These are phyloP conservation scores for Pilasporangium apinafurcum DNA, from an alignment of 352 stramenopile genomes.

Conservation along the genomic window DNA sequence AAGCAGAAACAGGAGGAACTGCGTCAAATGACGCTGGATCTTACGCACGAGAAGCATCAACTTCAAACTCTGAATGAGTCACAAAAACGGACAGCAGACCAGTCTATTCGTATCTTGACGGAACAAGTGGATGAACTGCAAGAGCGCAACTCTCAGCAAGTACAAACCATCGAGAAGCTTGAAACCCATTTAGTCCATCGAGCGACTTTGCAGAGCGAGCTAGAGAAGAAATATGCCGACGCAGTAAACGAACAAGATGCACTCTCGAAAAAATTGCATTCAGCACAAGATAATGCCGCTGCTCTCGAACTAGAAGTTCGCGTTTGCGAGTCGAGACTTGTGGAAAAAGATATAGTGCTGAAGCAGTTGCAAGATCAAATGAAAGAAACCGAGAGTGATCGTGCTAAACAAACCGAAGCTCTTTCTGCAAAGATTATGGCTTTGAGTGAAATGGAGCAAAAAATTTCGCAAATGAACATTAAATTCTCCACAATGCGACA, in stretches of 20 bases:
- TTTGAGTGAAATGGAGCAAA: neutral
- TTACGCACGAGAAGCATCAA: conserved; percentile 46
- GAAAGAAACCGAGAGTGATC: neutral
- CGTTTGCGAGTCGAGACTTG: neutral
- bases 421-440: neutral
- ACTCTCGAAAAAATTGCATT: neutral
- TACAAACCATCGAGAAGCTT: conserved; percentile 3
- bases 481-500: no score
- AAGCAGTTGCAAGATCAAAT: neutral
- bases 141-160: conserved; percentile 10
- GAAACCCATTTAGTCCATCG: conserved; percentile 4
- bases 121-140: conserved; percentile 25
- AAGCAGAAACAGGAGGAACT: conserved; percentile 59
- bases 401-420: neutral
- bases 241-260: no score
- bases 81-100: conserved; percentile 22
- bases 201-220: neutral
- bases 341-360: neutral
- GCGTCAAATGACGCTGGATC: conserved; percentile 28
- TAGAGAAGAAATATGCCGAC: neutral
- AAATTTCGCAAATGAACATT: no score
- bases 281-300: neutral
- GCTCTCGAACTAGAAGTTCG: neutral
- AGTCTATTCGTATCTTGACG: conserved; percentile 19
- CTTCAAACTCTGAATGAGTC: conserved; percentile 32